Conservation (phyloP, 2,329 filamentous ascomycete genomes). For the Pezizomycotina sp. region DNA sequence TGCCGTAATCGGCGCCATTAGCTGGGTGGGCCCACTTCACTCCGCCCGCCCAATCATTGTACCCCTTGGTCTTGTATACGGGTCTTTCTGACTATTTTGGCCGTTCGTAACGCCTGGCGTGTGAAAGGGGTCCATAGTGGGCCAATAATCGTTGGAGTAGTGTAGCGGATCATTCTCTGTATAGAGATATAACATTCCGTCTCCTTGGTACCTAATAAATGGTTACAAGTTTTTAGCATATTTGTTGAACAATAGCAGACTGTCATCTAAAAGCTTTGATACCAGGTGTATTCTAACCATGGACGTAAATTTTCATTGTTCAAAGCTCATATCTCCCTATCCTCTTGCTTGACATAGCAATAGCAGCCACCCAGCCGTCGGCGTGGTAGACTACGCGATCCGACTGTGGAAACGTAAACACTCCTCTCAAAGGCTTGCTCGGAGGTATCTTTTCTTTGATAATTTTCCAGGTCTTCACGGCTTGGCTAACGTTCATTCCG, state of each 20-base stretch:
- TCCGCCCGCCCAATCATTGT: slow-evolving; percentile 19
- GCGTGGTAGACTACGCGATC: slow-evolving; percentile 18
- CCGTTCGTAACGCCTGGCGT: slow-evolving; percentile 19
- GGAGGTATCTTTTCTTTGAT: slow-evolving; percentile 8
- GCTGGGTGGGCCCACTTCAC: slow-evolving; percentile 19
- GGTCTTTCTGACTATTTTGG: slow-evolving; percentile 11
- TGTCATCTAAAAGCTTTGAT: too few relatives aligned
- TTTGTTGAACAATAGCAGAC: too few relatives aligned
- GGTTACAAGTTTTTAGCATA: slow-evolving; percentile 2
- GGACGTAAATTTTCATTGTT: slow-evolving; percentile 17
- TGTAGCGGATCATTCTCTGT: slow-evolving; percentile 18
- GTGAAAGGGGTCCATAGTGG: slow-evolving; percentile 21
- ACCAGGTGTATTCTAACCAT: too few relatives aligned
- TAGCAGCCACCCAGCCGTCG: slow-evolving; percentile 12
- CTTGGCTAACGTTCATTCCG: slow-evolving; percentile 15
- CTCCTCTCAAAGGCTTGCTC: slow-evolving; percentile 5
- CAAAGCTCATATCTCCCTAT: slow-evolving; percentile 19
- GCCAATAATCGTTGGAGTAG: slow-evolving; percentile 19
- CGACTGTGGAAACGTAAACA: slow-evolving; percentile 16
- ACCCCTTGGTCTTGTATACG: slow-evolving; percentile 15
- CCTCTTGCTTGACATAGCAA: slow-evolving; percentile 19
- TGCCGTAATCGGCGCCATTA: slow-evolving; percentile 8
- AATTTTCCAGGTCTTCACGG: slow-evolving; percentile 14
- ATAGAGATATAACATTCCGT: slow-evolving; percentile 20
- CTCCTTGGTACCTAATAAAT: slow-evolving; percentile 18